Evolutionary conservation across 2,329 filamentous ascomycete species (phyloP), one percentile per base, ranked within the genome.

Genomic region (Apiospora phragmitis): DNA sequence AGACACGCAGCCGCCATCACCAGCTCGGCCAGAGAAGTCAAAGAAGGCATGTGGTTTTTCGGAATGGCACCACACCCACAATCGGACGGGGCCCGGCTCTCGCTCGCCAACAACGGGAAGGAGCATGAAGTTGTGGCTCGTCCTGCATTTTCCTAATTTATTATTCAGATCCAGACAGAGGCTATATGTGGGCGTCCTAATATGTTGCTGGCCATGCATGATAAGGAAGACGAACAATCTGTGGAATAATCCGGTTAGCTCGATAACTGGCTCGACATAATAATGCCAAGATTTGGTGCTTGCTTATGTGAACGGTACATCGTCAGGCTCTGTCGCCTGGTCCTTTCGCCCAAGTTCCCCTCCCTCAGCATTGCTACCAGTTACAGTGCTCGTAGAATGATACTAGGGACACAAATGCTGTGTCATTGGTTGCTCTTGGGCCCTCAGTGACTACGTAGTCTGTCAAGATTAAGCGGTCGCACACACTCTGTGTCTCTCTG

Each of bases 41-140:
- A 67, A 67, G 38, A 67, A 67, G 65, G 65, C 38, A 67, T 67
- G 65, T 67, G 18, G 65, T 29, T 45, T 45, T 67, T 4, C n/a
- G n/a, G 16, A 62, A 62, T 62, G 55, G 32, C 32, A 62, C 55
- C 55, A 62, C 55, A 38, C 55, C 55, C 55, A 38, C 18, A 24
- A 2, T 21, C 24, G 32, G 55, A n/a, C 55, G 55, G 55, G 8
- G 5, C n/a, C 55, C 55, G 55, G 55, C 38, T 6, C 18, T 32
- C 29, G 29, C 32, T 62, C 18, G 29, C 55, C 55, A 38, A 32
- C 1, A 21, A 4, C 32, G 55, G 55, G 18, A 1, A 38, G 32
- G 29, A 38, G 55, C 55, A 24, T 38, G 9, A 38, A 14, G 51
- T 45, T 35, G 51, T 35, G 7, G 29, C 29, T 55, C 26, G 16